These are phyloP conservation scores for Mycena pura DNA, from an alignment of 768 basidiomycete genomes.

Conservation along the genomic window DNA sequence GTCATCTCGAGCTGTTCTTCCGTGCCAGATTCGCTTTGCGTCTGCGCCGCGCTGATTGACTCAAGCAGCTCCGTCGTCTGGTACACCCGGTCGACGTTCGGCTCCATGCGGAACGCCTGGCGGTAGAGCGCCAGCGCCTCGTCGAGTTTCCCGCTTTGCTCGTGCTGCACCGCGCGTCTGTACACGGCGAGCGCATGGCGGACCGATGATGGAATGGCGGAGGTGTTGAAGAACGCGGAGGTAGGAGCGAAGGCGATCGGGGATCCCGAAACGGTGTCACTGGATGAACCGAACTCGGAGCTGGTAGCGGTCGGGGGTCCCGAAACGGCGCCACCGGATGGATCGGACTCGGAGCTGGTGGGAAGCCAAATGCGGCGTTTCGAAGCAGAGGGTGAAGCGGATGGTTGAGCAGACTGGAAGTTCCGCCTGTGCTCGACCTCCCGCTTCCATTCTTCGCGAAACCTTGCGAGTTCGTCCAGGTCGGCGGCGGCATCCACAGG, in stretches of 20 bases:
- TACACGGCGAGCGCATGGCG: slow-evolving; percentile 70
- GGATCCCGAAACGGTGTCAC: slow-evolving; percentile 25
- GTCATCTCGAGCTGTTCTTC: background rate
- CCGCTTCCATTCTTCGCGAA: slow-evolving; percentile 76
- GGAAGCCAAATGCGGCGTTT: too few relatives aligned
- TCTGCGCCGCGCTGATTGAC: slow-evolving; percentile 37
- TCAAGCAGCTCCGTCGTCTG: slow-evolving; percentile 59
- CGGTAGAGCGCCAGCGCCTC: slow-evolving; percentile 80
- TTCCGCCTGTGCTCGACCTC: slow-evolving; percentile 59
- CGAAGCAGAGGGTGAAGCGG: background rate
- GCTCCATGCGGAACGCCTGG: slow-evolving; percentile 78
- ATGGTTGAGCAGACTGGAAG: too few relatives aligned
- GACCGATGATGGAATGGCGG: slow-evolving; percentile 39
- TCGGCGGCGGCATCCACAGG: background rate
- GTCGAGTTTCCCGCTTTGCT: slow-evolving; percentile 77
- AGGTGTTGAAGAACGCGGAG: slow-evolving; percentile 24
- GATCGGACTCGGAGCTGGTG: too few relatives aligned
- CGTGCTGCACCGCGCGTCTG: slow-evolving; percentile 69
- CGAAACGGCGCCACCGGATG: too few relatives aligned
- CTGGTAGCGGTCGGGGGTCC: too few relatives aligned
- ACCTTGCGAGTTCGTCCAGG: slow-evolving; percentile 63
- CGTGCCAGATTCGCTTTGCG: slow-evolving; percentile 19
- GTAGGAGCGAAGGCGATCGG: slow-evolving; percentile 16
- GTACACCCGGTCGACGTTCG: slow-evolving; percentile 78
- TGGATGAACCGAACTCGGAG: slow-evolving; percentile 28